A percentile compares a stretch with the other conserved stretches of the same genome.
phyloP scores from a whole-genome alignment of 306 rosid species.

The Lupinus albus region DNA sequence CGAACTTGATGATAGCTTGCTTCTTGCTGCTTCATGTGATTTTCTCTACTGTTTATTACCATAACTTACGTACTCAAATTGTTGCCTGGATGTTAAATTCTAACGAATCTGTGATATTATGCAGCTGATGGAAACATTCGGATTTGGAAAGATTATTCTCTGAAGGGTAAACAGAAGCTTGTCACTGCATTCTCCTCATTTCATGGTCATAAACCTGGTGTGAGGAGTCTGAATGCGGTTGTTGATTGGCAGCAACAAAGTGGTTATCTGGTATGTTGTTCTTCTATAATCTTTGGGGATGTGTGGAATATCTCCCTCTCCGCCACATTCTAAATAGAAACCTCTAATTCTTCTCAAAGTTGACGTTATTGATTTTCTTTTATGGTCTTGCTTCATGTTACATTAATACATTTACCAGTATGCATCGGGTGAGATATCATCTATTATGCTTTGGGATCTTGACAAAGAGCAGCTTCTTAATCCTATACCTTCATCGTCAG shows the following conservation, averaged over 20 bases:
- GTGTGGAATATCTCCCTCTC: slow-evolving; percentile 24
- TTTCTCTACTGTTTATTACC: slow-evolving; percentile 33
- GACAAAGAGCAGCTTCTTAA: slow-evolving; percentile 85
- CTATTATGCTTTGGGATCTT: slow-evolving; percentile 88
- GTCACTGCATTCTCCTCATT: slow-evolving; percentile 95
- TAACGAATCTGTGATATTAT: slow-evolving; percentile 35
- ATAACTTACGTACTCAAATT: slow-evolving; percentile 17
- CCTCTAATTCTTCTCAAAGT: slow-evolving; percentile 15
- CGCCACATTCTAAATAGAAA: slow-evolving; percentile 1
- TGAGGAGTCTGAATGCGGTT: slow-evolving; percentile 79
- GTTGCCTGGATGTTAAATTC: slow-evolving; percentile 23
- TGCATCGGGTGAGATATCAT: slow-evolving; percentile 83
- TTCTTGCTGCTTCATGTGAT: slow-evolving; percentile 96
- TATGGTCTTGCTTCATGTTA: no score
- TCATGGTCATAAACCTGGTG: slow-evolving; percentile 87
- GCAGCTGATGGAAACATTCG: slow-evolving; percentile 90
- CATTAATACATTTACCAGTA: slow-evolving; percentile 50
- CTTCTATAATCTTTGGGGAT: slow-evolving; percentile 30
- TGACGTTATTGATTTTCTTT: slow-evolving; percentile 7
- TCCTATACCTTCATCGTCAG: slow-evolving; percentile 78
- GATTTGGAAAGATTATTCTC: slow-evolving; percentile 87
- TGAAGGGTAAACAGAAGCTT: slow-evolving; percentile 82
- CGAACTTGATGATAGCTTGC: slow-evolving; percentile 96
- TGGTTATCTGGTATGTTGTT: slow-evolving; percentile 80
- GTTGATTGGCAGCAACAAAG: slow-evolving; percentile 99